These are phyloP conservation scores for Lichtheimia ornata DNA, from an alignment of 371 early-diverging fungal genomes.

Conservation along the genomic window DNA sequence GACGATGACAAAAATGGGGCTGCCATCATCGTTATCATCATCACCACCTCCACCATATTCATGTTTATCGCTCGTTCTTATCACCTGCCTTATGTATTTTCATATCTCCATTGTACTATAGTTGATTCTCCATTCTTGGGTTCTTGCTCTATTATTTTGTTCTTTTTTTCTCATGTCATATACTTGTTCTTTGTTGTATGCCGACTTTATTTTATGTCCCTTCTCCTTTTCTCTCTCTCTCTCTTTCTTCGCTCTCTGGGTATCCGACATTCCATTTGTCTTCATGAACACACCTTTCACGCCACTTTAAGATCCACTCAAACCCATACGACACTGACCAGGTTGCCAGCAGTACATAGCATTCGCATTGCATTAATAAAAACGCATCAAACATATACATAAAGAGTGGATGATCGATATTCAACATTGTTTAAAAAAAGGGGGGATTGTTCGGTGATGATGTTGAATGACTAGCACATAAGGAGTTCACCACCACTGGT, in stretches of 20 bases:
- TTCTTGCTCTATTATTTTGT: background rate
- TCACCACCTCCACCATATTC: too few species aligned
- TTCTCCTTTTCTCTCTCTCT: background rate
- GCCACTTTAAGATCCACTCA: background rate
- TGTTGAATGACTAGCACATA: too few species aligned
- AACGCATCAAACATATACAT: too few species aligned
- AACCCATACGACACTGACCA: background rate
- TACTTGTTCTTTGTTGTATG: conserved; percentile 23
- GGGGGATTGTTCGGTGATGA: too few species aligned
- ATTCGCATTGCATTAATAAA: background rate
- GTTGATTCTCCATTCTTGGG: background rate
- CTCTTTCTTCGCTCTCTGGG: conserved; percentile 1
- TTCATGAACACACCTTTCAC: background rate
- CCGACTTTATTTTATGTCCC: conserved; percentile 17
- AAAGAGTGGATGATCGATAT: too few species aligned
- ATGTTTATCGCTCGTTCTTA: background rate
- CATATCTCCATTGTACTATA: conserved; percentile 1
- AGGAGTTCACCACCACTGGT: too few species aligned
- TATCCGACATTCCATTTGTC: background rate
- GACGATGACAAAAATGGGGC: background rate
- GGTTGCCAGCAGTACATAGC: conserved; percentile 5
- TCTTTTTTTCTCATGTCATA: background rate
- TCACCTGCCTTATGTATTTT: background rate
- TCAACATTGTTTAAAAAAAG: too few species aligned
- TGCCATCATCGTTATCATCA: background rate